Conservation (phyloP, 164 flowering plant species). For the Umbilicus rupestris region DNA sequence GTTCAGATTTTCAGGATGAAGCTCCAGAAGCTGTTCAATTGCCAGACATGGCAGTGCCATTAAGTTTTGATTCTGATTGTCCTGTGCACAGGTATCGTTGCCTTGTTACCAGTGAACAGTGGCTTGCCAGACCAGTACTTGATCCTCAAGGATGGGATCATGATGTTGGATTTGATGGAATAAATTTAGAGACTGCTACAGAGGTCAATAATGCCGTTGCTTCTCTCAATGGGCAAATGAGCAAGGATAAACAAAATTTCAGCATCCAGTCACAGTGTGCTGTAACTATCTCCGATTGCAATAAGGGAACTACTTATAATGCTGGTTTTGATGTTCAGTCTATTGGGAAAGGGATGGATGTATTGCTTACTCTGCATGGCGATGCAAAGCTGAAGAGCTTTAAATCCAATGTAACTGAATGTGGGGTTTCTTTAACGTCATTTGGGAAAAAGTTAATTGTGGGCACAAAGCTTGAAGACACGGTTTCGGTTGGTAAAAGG, state of each 20-base stretch:
- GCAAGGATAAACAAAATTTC: slow-evolving; percentile 79
- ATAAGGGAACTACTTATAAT: slow-evolving; percentile 33
- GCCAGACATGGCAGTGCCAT: slow-evolving; percentile 81
- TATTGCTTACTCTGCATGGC: slow-evolving; percentile 52
- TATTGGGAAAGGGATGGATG: slow-evolving; percentile 49
- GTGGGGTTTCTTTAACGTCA: slow-evolving; percentile 68
- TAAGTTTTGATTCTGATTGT: slow-evolving; percentile 64
- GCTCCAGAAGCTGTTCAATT: slow-evolving; percentile 48
- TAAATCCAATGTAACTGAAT: slow-evolving; percentile 47
- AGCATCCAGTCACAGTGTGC: slow-evolving; percentile 58
- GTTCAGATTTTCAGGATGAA: slow-evolving; percentile 24
- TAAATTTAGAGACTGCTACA: slow-evolving; percentile 56
- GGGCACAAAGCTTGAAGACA: slow-evolving; percentile 76
- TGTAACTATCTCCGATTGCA: slow-evolving; percentile 32
- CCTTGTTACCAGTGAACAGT: slow-evolving; percentile 51
- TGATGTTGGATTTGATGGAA: slow-evolving; percentile 93
- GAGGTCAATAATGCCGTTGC: slow-evolving; percentile 35
- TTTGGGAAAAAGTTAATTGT: slow-evolving; percentile 44
- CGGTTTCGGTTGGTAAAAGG: slow-evolving; percentile 52
- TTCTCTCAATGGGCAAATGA: slow-evolving; percentile 63
- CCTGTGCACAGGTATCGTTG: slow-evolving; percentile 75
- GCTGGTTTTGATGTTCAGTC: slow-evolving; percentile 70
- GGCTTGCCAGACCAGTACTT: slow-evolving; percentile 75
- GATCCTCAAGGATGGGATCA: slow-evolving; percentile 98
- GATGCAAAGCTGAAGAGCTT: slow-evolving; percentile 45